Conservation (phyloP, 208 protist genomes). For the Trichomonas vaginalis region DNA sequence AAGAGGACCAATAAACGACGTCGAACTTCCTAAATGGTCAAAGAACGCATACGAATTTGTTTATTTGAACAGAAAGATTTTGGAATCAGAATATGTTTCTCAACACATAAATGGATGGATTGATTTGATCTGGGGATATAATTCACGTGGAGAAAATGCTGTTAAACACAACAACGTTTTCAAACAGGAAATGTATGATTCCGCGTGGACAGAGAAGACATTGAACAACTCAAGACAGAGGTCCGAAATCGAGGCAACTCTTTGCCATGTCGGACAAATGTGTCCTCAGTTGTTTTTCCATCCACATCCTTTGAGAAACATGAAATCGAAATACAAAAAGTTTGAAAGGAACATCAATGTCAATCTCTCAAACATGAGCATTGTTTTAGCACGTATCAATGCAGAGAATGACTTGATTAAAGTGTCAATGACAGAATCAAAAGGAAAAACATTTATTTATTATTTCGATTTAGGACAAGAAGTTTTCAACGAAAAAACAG, state of each 20-base stretch:
- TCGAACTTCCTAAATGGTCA: neutral
- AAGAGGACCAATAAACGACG: conserved; percentile 23
- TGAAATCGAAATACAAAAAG: no score
- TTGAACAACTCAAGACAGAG: neutral
- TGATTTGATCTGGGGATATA: neutral
- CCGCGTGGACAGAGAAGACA: neutral
- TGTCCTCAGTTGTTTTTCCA: neutral
- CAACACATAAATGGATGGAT: neutral
- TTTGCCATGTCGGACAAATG: neutral
- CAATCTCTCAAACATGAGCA: no score
- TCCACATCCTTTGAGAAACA: neutral
- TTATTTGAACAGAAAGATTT: neutral
- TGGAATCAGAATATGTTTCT: neutral
- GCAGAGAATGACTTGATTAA: no score
- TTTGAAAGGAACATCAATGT: no score
- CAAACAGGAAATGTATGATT: neutral
- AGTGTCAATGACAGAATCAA: no score
- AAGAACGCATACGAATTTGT: neutral
- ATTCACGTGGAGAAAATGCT: neutral
- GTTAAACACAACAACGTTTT: neutral
- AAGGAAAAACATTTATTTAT: no score
- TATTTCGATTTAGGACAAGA: no score
- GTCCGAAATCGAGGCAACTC: neutral
- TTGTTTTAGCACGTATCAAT: no score
- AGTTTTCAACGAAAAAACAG: no score